Evolutionary conservation across 306 rosid genomes (phyloP), one percentile per base, ranked within the genome.

Genomic region (Betula pendula): DNA sequence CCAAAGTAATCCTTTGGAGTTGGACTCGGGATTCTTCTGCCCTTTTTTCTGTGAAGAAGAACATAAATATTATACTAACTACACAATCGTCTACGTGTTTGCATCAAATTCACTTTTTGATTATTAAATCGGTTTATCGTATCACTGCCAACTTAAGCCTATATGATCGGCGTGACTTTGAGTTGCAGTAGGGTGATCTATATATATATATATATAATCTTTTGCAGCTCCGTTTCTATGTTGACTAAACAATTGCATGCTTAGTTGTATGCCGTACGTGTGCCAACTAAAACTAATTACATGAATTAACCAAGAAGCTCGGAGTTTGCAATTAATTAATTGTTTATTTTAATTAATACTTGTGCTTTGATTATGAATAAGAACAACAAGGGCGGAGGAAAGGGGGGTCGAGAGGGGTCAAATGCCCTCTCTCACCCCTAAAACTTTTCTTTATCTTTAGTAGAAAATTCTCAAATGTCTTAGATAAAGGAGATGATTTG

Each of bases 1-100:
- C 31, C 35, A 58, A 66, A 38, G 70, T 51, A 38, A 31, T 67
- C 80, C 80, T 75, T 63, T 16, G 63, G 52, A 47, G 72, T 75
- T 63, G 79, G 51, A 75, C 60, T 75, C 60, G 62, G n/a, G 71
- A 45, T 31, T 45, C 35, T 47, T 65, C 27, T 2, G 1, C 49
- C 68, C 68, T 62, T 62, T 62, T 62, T 62, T 10, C n/a, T 8
- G 42, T 5, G 16, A 31, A 31, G 22, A 33, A 62, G 9, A 33
- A 62, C 44, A 31, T 15, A 29, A 60, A n/a, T n/a, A n/a, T n/a
- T n/a, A n/a, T n/a, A n/a, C n/a, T n/a, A n/a, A n/a, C n/a, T n/a
- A n/a, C n/a, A n/a, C n/a, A n/a, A n/a, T n/a, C n/a, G n/a, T n/a
- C n/a, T n/a, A n/a, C n/a, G n/a, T n/a, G n/a, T n/a, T 31, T 35